Base-by-base conservation (phyloP, 441 rosid genomes). In the California macrophylla region DNA sequence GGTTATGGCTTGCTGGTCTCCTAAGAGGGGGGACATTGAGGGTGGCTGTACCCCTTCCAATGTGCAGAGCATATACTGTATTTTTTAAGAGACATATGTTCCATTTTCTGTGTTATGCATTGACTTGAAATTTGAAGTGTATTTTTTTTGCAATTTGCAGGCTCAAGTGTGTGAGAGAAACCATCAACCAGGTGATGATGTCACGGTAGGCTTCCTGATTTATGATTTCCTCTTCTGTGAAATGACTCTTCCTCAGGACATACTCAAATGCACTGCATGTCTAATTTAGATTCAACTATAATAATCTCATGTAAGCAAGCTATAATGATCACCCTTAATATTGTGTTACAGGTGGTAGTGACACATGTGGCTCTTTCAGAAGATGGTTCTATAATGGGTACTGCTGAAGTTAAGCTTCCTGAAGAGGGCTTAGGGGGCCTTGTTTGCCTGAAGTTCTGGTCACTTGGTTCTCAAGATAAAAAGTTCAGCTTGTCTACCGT, bases 151-250 rank as follows among this genome's bases (percentile, higher is more conserved):
- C 70, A 24, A 18, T 64, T 56, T 72, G 34, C 83, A 93, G 98
- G 90, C 90, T 80, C 93, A 87, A 82, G 92, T 90, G 68, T 91
- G 94, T 79, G 96, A 90, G 80, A 90, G 98, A 85, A 95, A 87
- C 78, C 93, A 95, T 82, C 99, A 95, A 74, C 98, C 98, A 15
- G 91, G 87, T 28, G 97, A 92, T 83, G 96, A 85, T 62, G 74
- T 89, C 79, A 89, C 90, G 83, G 98, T 95, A 83, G 72, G 75
- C 72, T 71, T 66, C 20, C 65, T 68, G n/a, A 2, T 65, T 66
- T 42, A 10, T 64, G 20, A 20, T 66, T 15, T 13, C 62, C 68
- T 61, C 30, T 69, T 72, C 66, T 75, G 50, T 34, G 10, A 66
- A 38, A 64, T 32, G 56, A 52, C 50, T 6, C 23, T 28, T 38